These are phyloP conservation scores for Mortierella sp. DNA, from an alignment of 371 early-diverging fungal genomes.

Conservation along the genomic window DNA sequence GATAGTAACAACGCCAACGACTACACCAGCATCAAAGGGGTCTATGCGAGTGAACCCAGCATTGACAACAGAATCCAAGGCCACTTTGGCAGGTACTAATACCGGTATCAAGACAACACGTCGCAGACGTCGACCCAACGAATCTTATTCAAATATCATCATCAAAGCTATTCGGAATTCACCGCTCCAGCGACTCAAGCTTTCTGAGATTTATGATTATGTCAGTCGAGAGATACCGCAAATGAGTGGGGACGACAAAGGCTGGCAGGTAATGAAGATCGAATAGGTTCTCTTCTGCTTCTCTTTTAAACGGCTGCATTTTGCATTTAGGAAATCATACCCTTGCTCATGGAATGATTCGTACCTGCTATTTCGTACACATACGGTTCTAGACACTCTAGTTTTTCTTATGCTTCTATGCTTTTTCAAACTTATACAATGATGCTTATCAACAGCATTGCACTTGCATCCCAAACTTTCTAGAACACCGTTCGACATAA, in stretches of 20 bases:
- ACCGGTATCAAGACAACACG: conserved; percentile 10
- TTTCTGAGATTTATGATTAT: conserved; percentile 35
- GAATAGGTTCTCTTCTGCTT: too few relatives aligned
- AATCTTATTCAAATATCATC: conserved; percentile 27
- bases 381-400: too few relatives aligned
- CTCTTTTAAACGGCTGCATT: too few relatives aligned
- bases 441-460: neutral
- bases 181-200: conserved; percentile 21
- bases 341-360: too few relatives aligned
- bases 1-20: too few relatives aligned
- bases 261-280: conserved; percentile 40
- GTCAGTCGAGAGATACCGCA: conserved; percentile 24
- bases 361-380: too few relatives aligned
- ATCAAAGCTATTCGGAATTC: conserved; percentile 28
- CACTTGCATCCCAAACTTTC: neutral
- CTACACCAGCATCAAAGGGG: too few relatives aligned
- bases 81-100: neutral
- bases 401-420: neutral
- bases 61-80: neutral
- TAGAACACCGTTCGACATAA: conserved; percentile 39
- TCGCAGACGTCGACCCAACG: conserved; percentile 26
- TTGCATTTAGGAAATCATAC: too few relatives aligned
- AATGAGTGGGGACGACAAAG: conserved; percentile 25
- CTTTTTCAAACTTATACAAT: neutral
- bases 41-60: too few relatives aligned